Evolutionary conservation across 2,329 filamentous ascomycete species (phyloP).

Genomic region (Xylaria polymorpha): DNA sequence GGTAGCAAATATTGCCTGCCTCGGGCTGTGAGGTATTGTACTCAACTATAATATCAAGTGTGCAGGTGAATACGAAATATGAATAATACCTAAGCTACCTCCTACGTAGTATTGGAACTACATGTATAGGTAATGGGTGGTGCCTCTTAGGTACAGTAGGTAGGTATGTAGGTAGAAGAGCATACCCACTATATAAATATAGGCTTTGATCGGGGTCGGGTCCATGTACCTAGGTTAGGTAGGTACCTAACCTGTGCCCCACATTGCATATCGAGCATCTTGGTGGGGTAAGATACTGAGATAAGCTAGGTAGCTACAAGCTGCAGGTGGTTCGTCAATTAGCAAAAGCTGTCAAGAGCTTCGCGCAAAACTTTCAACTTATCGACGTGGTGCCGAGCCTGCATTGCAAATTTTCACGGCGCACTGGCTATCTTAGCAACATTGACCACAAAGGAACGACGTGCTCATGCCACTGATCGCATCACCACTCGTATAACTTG

Average conservation of each 20-base stretch:
- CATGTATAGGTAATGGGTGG: too few relatives aligned
- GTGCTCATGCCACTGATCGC: slow-evolving; percentile 1
- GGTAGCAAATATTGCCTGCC: too few relatives aligned
- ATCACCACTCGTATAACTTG: not conserved
- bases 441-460: not conserved
- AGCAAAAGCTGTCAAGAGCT: slow-evolving; percentile 26
- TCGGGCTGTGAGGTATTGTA: too few relatives aligned
- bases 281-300: slow-evolving; percentile 39
- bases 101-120: too few relatives aligned
- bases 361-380: slow-evolving; percentile 33
- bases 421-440: not conserved
- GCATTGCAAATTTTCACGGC: not conserved
- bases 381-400: slow-evolving; percentile 3
- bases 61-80: not conserved
- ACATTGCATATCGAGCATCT: slow-evolving; percentile 30
- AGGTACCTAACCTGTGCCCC: too few relatives aligned
- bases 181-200: not conserved
- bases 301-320: not conserved
- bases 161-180: too few relatives aligned
- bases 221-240: too few relatives aligned
- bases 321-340: slow-evolving; percentile 22
- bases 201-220: not conserved
- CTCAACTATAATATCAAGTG: not conserved
- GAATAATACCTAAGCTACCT: not conserved
- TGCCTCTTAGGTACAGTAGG: too few relatives aligned